Evolutionary conservation across 23 red algal species (phyloP).

Genomic region (Gracilariopsis chorda): DNA sequence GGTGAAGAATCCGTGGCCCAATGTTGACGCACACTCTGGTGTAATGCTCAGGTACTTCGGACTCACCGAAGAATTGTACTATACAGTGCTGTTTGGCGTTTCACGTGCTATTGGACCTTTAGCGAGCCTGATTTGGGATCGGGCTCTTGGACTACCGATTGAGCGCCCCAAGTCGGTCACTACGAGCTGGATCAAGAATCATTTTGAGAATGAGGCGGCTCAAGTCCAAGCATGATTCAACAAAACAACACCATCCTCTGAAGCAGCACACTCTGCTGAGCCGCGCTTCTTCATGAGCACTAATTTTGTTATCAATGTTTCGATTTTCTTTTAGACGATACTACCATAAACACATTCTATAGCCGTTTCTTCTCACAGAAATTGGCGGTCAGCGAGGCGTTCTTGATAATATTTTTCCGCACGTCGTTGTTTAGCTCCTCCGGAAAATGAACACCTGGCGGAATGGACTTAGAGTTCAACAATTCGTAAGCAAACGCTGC

Average conservation of each 20-base stretch:
- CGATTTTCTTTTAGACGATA: not conserved
- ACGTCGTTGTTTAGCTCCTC: constrained; percentile 6
- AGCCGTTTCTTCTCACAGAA: constrained; percentile 1
- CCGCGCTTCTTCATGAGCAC: not conserved
- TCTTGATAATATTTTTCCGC: constrained; percentile 7
- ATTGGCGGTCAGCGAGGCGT: constrained; percentile 18
- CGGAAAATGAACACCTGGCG: constrained; percentile 31
- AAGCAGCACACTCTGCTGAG: too few species aligned
- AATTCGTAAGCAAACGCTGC: constrained; percentile 60
- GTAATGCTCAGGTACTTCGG: constrained; percentile 89
- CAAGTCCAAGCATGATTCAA: too few species aligned
- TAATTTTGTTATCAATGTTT: not conserved
- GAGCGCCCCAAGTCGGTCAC: constrained; percentile 93
- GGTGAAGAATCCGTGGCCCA: constrained; percentile 98
- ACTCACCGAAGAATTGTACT: constrained; percentile 82
- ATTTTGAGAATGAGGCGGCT: constrained; percentile 61
- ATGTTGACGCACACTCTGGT: constrained; percentile 97
- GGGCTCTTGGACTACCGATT: constrained; percentile 88
- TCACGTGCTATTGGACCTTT: constrained; percentile 85
- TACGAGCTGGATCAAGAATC: constrained; percentile 80
- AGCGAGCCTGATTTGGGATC: constrained; percentile 94
- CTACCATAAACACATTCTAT: not conserved
- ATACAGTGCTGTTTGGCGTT: constrained; percentile 96
- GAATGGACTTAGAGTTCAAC: not conserved
- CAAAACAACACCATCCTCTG: too few species aligned